Evolutionary conservation across 164 flowering plant genomes (phyloP).

Genomic region (Taxillus chinensis): DNA sequence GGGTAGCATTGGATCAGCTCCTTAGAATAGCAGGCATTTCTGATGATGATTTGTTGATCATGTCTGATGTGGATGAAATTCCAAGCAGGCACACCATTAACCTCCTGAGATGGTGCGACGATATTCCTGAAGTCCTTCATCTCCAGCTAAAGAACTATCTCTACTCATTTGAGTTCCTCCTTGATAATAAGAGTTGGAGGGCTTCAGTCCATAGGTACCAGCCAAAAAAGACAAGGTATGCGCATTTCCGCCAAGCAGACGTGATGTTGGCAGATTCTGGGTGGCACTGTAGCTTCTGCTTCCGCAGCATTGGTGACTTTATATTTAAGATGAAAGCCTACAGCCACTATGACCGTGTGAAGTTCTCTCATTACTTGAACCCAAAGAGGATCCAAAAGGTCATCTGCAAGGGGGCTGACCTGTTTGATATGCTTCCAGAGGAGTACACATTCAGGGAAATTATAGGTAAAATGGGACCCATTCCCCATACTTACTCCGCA

Average conservation of each 20-base stretch:
- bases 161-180: conserved; percentile 76
- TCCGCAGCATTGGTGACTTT: conserved; percentile 62
- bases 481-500: conserved; percentile 51
- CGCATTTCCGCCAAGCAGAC: conserved; percentile 76
- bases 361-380: conserved; percentile 56
- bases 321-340: conserved; percentile 96
- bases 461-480: conserved; percentile 58
- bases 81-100: conserved; percentile 82
- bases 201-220: conserved; percentile 81
- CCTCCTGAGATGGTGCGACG: conserved; percentile 85
- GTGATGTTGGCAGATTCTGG: conserved; percentile 74
- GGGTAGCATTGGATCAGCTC: conserved; percentile 74
- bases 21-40: conserved; percentile 69
- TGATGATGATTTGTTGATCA: conserved; percentile 73
- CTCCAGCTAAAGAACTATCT: conserved; percentile 70
- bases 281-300: conserved; percentile 94
- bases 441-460: conserved; percentile 55
- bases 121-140: conserved; percentile 59
- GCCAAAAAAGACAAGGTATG: conserved; percentile 65
- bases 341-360: conserved; percentile 77
- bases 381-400: conserved; percentile 61
- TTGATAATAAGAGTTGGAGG: conserved; percentile 82
- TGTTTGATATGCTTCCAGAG: conserved; percentile 59
- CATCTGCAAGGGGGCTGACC: conserved; percentile 57
- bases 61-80: conserved; percentile 91